Evolutionary conservation across 805 yeast genomes (phyloP), one percentile per base, ranked within the genome.

Genomic region (Ogataea neopini): DNA sequence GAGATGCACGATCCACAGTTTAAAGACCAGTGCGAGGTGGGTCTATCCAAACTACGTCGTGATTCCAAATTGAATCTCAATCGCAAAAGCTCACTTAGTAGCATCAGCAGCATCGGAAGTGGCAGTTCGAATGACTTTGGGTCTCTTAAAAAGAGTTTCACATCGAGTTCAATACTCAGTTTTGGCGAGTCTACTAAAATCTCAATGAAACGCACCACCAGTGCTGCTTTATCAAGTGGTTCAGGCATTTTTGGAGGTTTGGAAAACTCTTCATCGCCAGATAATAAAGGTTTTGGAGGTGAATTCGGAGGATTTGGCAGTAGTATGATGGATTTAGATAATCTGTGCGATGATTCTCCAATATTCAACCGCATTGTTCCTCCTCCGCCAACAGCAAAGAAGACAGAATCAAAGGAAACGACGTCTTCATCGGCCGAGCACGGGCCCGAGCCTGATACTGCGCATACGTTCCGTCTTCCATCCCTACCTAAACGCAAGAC

Each of bases 1-100:
- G 92, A 84, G 57, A 92, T 92, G 99, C 83, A 84, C 70, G 88
- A 80, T 60, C 70, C 75, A 15, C 68, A 80, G 63, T 71, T 64
- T 58, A 62, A 77, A 66, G 64, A 67, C 60, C 73, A 72, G 55
- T 63, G 76, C 62, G 69, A 76, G 67, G 47, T 59, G 64, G 64
- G 75, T 58, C 57, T 77, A 60, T 55, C 69, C 62, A 56, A 76
- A 68, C 56, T 70, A 15, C 51, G 71, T 32, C 52, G 63, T 25
- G 73, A 69, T 51, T 59, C 64, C 18, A 65, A 63, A 50, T 44
- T 64, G 51, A 60, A 51, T 26, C 48, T 61, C 38, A 63, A 59
- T 42, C 52, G 67, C 32, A 56, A 54, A 43, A 58, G 49, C 50
- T 62, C 66, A 13, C 49, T 49, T 40, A 44, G 45, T 14, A 48